Base-by-base conservation (phyloP, 2,329 filamentous ascomycete species). In the Nothophoma quercina region DNA sequence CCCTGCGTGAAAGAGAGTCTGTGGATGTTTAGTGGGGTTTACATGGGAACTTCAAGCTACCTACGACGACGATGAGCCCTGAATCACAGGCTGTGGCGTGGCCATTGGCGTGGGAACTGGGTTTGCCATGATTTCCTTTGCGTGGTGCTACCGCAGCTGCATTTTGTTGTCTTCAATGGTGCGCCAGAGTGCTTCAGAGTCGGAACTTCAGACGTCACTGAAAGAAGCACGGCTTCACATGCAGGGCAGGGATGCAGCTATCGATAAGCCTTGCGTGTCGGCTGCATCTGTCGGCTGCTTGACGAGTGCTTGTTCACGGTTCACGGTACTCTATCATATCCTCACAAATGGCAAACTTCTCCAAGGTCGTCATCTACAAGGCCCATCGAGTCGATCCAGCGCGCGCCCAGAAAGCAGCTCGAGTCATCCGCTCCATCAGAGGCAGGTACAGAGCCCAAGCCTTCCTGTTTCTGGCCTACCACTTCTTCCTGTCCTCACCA, bases 1-100 rank as follows among this genome's bases (percentile, higher is more conserved):
- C 95, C 95, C 73, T 96, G 91, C 0, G 91, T 96, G 75, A 98
- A 98, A 28, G 91, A 95, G 63, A 95, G 81, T 32, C 91, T 93
- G 69, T 12, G 40, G 34, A 22, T 9, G 21, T 57, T 67, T 62
- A 69, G 64, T 32, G 62, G 65, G 63, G 56, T 53, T 35, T 12
- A 23, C 25, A 9, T n/a, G 13, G n/a, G 7, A 10, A 13, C 9
- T 15, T 8, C 29, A 18, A 2, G 25, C 19, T 18, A 51, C 45
- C 21, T 57, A 62, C 58, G 63, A 63, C 21, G 63, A 63, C 21
- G 63, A 64, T 19, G 58, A 47, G 26, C 39, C 51, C 36, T 62
- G 65, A 23, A 59, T 26, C 15, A 42, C 57, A n/a, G 64, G 61
- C 43, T 51, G 59, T 22, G 63, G 47, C 5, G 50, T 26, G 19